Percentiles rank a stretch among this genome's conserved stretches.
Conservation (phyloP, 176 grass and related monocot genomes). For the Cenchrus purpureus region DNA sequence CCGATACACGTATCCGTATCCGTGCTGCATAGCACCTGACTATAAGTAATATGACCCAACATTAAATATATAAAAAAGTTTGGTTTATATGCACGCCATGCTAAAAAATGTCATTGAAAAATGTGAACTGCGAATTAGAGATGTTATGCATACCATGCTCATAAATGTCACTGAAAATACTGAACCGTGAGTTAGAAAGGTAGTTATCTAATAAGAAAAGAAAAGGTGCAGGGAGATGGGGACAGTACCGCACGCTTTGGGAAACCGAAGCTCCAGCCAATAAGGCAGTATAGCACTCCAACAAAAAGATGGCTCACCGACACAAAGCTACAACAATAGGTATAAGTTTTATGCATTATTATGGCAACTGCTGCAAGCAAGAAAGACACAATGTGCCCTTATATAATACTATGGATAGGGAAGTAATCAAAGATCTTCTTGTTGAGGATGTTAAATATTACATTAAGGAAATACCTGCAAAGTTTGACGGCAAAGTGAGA, state of each 20-base stretch:
- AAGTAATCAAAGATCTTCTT: slow-evolving; percentile 99
- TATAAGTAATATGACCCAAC: not conserved
- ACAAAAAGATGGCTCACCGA: slow-evolving; percentile 82
- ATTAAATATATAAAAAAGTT: not conserved
- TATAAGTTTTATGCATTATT: slow-evolving; percentile 18
- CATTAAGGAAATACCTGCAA: slow-evolving; percentile 94
- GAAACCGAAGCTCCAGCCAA: slow-evolving; percentile 75
- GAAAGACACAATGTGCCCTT: not conserved
- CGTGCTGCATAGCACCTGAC: no score
- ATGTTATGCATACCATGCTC: not conserved
- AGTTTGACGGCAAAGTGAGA: slow-evolving; percentile 21
- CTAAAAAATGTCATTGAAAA: slow-evolving; percentile 6
- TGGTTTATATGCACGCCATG: not conserved
- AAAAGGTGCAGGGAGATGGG: not conserved
- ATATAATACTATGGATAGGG: slow-evolving; percentile 81
- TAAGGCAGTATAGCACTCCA: slow-evolving; percentile 84
- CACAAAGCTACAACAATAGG: slow-evolving; percentile 64
- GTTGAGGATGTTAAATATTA: slow-evolving; percentile 99
- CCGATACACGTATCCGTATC: no score
- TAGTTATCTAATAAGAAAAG: not conserved
- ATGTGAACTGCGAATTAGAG: not conserved
- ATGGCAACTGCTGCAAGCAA: not conserved
- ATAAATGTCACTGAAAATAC: not conserved
- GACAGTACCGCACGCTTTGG: slow-evolving; percentile 78
- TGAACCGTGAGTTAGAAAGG: slow-evolving; percentile 1